Evolutionary conservation across 352 stramenopile genomes (phyloP).

Genomic region (Phytophthora ramorum): DNA sequence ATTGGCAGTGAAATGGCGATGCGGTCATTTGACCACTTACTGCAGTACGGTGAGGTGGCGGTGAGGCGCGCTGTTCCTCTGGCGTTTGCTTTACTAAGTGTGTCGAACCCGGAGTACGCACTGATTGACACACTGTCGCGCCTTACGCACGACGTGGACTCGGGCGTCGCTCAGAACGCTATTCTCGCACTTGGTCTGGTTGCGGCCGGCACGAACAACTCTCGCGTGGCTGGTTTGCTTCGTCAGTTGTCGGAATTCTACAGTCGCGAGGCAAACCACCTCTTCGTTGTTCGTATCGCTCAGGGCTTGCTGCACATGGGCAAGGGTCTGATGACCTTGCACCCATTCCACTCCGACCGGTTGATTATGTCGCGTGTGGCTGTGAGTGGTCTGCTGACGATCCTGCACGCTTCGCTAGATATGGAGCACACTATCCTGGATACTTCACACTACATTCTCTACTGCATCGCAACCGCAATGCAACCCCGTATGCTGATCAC

Average conservation of each 20-base stretch:
- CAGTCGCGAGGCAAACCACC: constrained; percentile 95
- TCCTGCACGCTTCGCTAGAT: constrained; percentile 97
- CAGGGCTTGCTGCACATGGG: constrained; percentile 99
- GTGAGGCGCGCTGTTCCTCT: constrained; percentile 98
- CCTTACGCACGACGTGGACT: constrained; percentile 98
- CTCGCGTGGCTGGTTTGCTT: constrained; percentile 97
- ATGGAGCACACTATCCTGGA: constrained; percentile 98
- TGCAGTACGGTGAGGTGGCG: constrained; percentile 99
- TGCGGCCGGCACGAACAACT: constrained; percentile 99
- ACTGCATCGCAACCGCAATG: constrained; percentile 98
- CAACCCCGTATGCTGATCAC: constrained; percentile 99
- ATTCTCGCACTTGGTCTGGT: constrained; percentile 98
- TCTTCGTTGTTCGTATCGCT: constrained; percentile 99
- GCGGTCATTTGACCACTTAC: constrained; percentile 98
- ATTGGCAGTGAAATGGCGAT: constrained; percentile 98
- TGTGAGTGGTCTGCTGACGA: constrained; percentile 95
- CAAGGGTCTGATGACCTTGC: constrained; percentile 98
- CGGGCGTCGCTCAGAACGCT: constrained; percentile 96
- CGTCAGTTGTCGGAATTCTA: constrained; percentile 98
- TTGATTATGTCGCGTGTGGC: constrained; percentile 91
- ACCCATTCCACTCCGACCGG: constrained; percentile 98
- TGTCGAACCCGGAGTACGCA: constrained; percentile 98
- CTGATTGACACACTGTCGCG: constrained; percentile 97
- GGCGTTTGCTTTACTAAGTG: constrained; percentile 95
- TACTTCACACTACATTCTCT: constrained; percentile 99